Evolutionary conservation across 331 rosid genomes (phyloP).

Genomic region (Prunus yedoensis): DNA sequence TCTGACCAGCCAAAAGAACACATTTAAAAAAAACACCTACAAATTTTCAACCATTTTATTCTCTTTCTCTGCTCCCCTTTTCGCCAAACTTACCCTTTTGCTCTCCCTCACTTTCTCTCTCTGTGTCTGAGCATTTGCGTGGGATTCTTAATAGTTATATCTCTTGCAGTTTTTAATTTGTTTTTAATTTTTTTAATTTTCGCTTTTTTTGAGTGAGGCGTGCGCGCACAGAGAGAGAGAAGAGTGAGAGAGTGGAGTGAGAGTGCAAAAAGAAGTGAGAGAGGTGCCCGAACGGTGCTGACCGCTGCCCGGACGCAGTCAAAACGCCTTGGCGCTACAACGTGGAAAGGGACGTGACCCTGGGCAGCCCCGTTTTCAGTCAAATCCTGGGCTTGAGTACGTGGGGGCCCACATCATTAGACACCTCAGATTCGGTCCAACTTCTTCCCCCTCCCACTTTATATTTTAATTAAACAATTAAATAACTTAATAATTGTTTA

Average conservation of each 20-base stretch:
- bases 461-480: background rate
- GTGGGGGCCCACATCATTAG: conserved; percentile 43
- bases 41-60: conserved; percentile 37
- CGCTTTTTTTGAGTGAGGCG: conserved; percentile 58
- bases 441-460: background rate
- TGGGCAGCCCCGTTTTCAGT: conserved; percentile 61
- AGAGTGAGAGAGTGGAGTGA: conserved; percentile 18
- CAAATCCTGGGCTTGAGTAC: conserved; percentile 48
- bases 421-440: conserved; percentile 53
- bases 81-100: conserved; percentile 31
- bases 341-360: conserved; percentile 90
- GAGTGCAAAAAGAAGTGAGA: conserved; percentile 8
- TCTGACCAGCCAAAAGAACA: conserved; percentile 36
- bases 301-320: conserved; percentile 89
- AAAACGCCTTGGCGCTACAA: conserved; percentile 66
- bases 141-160: conserved; percentile 41
- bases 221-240: conserved; percentile 29
- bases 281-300: conserved; percentile 85
- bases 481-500: too few species aligned
- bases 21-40: conserved; percentile 5
- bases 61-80: conserved; percentile 26
- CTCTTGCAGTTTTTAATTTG: background rate
- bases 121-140: conserved; percentile 34
- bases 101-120: conserved; percentile 33
- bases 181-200: background rate